Evolutionary conservation across 768 basidiomycete species (phyloP), one percentile per base, ranked within the genome.

Genomic region (Tylopilus rubrobrunneus): DNA sequence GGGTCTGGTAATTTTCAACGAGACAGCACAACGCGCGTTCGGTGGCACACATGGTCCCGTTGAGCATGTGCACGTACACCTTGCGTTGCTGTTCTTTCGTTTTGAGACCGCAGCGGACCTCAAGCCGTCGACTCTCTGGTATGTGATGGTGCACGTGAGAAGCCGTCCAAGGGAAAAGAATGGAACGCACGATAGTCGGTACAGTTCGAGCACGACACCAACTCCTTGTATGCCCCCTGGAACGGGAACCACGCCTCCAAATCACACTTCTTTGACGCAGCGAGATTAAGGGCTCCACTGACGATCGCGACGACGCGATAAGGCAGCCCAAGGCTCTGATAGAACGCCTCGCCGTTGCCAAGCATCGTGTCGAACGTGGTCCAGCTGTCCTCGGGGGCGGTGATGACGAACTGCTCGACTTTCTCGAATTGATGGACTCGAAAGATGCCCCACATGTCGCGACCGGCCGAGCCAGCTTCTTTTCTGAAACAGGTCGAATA

Each of bases 401-500:
- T 98, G 62, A 99, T 81, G 75, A 89, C 86, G 73, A 98, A 98
- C 77, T 98, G 85, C 69, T 99, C 97, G 49, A 99, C 82, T 77
- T 99, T 99, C 75, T 99, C 97, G 61, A 99, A 99, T 73, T 99
- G 97, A 68, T 99, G 97, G 51, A 99, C 96, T 23, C 97, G 91
- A 85, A 99, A 99, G 73, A 98, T 98, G 53, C 97, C 97, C 94
- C 97, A 98, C 80, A 96, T 98, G 62, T 99, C 97, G 51, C 93
- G 87, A 4, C 97, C 97, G 8, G 93, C 93, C 3, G 93, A 89
- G 33, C 97, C 97, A 3, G 97, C 97, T 75, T 99, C 97, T 74
- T 98, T 98, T 28, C 97, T 86, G 87, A 99, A 99, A 71, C 96
- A 98, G 15, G 96, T 98, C 64, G 87, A 91, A 70, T 87, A 91